These are phyloP conservation scores for Rhodotorula paludigena DNA, from an alignment of 768 basidiomycete genomes.

Conservation along the genomic window DNA sequence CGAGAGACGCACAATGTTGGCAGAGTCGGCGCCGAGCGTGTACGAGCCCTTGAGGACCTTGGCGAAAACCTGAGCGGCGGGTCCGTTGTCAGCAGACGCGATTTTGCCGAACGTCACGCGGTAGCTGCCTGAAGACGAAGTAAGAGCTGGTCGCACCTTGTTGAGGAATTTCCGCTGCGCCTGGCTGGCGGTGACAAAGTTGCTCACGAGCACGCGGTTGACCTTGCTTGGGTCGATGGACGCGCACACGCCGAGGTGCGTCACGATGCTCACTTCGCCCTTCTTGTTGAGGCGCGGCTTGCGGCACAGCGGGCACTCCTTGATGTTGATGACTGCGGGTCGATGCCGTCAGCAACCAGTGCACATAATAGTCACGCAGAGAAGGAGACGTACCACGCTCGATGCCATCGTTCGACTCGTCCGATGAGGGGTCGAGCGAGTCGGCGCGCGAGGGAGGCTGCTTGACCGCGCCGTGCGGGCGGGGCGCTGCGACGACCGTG, in stretches of 20 bases:
- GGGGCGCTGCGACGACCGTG: slow-evolving; percentile 17
- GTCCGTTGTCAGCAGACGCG: no score
- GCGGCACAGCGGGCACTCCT: slow-evolving; percentile 89
- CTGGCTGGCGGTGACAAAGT: slow-evolving; percentile 78
- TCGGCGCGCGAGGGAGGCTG: background rate
- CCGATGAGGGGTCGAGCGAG: slow-evolving; percentile 21
- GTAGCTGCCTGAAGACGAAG: background rate
- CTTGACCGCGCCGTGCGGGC: slow-evolving; percentile 3
- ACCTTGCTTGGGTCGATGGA: slow-evolving; percentile 86
- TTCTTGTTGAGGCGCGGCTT: slow-evolving; percentile 76
- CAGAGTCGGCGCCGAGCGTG: slow-evolving; percentile 91
- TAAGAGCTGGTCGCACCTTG: slow-evolving; percentile 53
- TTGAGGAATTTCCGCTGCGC: slow-evolving; percentile 98
- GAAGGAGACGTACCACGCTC: slow-evolving; percentile 25
- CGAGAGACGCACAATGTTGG: slow-evolving; percentile 60
- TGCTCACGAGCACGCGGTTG: slow-evolving; percentile 81
- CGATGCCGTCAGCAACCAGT: no score
- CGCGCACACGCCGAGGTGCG: slow-evolving; percentile 94
- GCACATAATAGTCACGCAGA: no score
- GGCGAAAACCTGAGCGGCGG: background rate
- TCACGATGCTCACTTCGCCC: slow-evolving; percentile 83
- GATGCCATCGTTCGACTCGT: slow-evolving; percentile 8
- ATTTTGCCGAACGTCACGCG: no score
- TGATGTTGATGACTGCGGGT: slow-evolving; percentile 73
- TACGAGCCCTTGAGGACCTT: slow-evolving; percentile 85